Base-by-base conservation (phyloP, 176 grass and related monocot species). In the Raddia guianensis region DNA sequence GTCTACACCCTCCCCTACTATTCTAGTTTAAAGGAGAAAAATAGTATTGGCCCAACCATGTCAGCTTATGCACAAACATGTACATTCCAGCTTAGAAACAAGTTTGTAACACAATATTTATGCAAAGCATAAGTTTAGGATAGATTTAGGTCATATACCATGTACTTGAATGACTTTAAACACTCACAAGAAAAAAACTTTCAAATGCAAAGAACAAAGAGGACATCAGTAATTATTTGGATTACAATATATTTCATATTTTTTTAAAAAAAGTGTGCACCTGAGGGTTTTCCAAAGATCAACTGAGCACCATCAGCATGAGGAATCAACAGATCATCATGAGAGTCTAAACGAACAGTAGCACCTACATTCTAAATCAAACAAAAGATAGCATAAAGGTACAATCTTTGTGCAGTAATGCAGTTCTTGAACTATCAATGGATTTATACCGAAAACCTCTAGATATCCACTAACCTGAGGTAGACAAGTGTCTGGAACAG, bases 301-400 rank as follows among this genome's bases (percentile, higher is more conserved):
- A 13, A 52, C 49, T 49, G 59, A 72, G 57, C 19, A 33, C 43
- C 66, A 82, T 77, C 20, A 46, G 20, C 34, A 76, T 32, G 64
- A n/a, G 79, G 40, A 82, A 47, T 64, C 18, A 63, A 55, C 43
- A 72, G 58, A 35, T 64, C 50, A 32, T 72, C 58, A 8, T 77
- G 49, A 49, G n/a, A 66, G 32, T 78, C 86, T 33, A 78, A 71
- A 83, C 78, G 73, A 72, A 73, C 66, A 32, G 8, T 64, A 44
- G 8, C 57, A 78, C 66, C 33, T 42, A 59, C 33, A 70, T 77
- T 58, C 86, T 87, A 78, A 72, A 78, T 40, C 57, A 74, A 64
- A n/a, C 16, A 87, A 71, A 42, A 55, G 40, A 63, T 27, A 50
- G 14, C 3, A 40, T 58, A 63, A 71, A 53, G 37, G 32, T 53